These are phyloP conservation scores for Halteria grandinella DNA, from an alignment of 73 alveolate species.

Conservation along the genomic window DNA sequence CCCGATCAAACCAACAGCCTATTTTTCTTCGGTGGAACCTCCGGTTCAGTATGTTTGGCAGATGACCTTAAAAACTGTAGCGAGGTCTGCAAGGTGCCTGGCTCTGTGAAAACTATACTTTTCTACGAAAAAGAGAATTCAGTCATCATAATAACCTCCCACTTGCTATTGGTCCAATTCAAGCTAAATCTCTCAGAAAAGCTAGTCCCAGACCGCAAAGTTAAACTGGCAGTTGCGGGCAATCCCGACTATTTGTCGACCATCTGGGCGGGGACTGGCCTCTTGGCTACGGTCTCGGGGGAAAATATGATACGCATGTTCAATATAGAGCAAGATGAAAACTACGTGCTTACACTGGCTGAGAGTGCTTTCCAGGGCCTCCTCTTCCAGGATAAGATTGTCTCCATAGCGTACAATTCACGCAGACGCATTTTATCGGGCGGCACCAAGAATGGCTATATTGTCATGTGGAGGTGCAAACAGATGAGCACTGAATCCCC, in stretches of 20 bases:
- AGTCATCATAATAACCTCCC: conserved; percentile 94
- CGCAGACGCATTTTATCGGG: conserved; percentile 90
- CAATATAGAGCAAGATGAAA: conserved; percentile 95
- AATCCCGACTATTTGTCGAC: conserved; percentile 91
- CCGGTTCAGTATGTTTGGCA: conserved; percentile 97
- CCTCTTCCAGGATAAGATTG: conserved; percentile 85
- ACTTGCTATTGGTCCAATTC: conserved; percentile 91
- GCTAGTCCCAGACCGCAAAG: conserved; percentile 93
- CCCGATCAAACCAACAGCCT: conserved; percentile 70
- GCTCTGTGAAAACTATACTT: conserved; percentile 92
- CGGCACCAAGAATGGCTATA: conserved; percentile 95
- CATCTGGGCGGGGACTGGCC: conserved; percentile 96
- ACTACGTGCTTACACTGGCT: conserved; percentile 92
- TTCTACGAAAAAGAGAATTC: conserved; percentile 96
- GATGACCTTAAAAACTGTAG: conserved; percentile 94
- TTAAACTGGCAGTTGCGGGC: conserved; percentile 96
- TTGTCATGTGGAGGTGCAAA: conserved; percentile 96
- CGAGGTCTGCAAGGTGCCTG: conserved; percentile 98
- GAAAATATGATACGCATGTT: conserved; percentile 96
- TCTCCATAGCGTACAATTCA: conserved; percentile 80
- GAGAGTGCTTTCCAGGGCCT: conserved; percentile 88
- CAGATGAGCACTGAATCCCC: conserved; percentile 92
- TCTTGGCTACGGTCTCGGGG: conserved; percentile 95
- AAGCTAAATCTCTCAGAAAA: conserved; percentile 89
- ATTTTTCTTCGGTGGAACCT: conserved; percentile 95